Evolutionary conservation across 257 asterid genomes (phyloP), one percentile per base, ranked within the genome.

Genomic region (Leptodermis oblonga): DNA sequence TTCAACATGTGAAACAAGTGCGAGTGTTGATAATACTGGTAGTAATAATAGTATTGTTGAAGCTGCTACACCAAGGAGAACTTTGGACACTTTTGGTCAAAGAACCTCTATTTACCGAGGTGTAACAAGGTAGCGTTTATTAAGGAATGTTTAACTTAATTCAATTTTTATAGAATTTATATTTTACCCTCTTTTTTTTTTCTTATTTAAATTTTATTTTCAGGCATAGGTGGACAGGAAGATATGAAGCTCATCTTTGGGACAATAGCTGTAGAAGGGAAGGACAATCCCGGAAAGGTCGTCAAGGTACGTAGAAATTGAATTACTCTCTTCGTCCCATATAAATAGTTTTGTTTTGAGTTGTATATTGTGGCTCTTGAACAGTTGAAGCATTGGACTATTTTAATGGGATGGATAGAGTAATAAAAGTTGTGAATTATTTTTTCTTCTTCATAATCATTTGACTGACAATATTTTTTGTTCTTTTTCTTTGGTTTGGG

Each of bases 161-260:
- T 8, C 15, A 14, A 28, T 52, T 49, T 18, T 17, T 20, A 10
- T 17, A 4, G 0, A 4, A 17, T 17, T 18, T 14, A 20, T 49
- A 4, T 53, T 3, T 7, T 28, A 36, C 9, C 15, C 23, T 23
- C 6, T 3, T 23, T 8, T 55, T 3, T 33, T 61, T 61, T 25
- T 13, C 51, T n/a, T n/a, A n/a, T n/a, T n/a, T n/a, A n/a, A 51
- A 51, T 30, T 8, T 7, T 51, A 1, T 18, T 12, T 74, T 30
- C 30, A 91, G 98, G 86, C 98, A 92, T 80, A 86, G 98, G 71
- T 92, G 98, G 97, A 91, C 96, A 0, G 97, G 97, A 28, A 84
- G 97, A 65, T 91, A 91, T 74, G 97, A 91, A 80, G 97, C 97
- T 3, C 98, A 92, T 80, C 82, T 92, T 0, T 92, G 98, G 98